A percentile compares a stretch with the other conserved stretches of the same genome.
Conservation (phyloP, 371 early-diverging fungal genomes). For the Mortierella sp. region DNA sequence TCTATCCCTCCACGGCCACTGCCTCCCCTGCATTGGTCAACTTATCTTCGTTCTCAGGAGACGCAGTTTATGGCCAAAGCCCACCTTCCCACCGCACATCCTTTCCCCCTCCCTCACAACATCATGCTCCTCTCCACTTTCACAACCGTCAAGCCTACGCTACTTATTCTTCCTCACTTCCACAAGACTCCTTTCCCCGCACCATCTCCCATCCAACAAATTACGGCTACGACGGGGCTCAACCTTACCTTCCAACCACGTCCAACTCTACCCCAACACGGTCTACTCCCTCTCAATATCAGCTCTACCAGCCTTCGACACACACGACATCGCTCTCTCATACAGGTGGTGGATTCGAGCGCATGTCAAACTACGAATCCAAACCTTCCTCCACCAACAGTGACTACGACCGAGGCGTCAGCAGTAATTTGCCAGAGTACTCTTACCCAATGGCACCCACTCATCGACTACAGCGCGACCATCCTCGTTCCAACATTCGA, state of each 20-base stretch:
- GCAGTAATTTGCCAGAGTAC: constrained; percentile 38
- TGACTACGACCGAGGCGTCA: constrained; percentile 14
- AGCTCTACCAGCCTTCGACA: constrained; percentile 10
- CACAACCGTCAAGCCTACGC: constrained; percentile 19
- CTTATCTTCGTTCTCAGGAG: not conserved
- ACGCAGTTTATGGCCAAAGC: not conserved
- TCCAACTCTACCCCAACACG: constrained; percentile 17
- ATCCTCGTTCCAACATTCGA: constrained; percentile 9
- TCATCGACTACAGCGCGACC: constrained; percentile 11
- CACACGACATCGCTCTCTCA: constrained; percentile 7
- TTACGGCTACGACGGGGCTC: constrained; percentile 16
- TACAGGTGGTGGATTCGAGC: not conserved
- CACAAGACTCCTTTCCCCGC: constrained; percentile 32
- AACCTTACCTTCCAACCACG: constrained; percentile 10
- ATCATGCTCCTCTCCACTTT: constrained; percentile 13
- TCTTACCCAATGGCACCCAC: constrained; percentile 34
- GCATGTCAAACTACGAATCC: not conserved
- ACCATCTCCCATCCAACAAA: constrained; percentile 17
- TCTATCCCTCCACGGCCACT: not conserved
- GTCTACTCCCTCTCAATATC: constrained; percentile 13
- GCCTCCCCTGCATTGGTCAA: not conserved
- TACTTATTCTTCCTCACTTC: constrained; percentile 24
- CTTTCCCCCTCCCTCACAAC: constrained; percentile 2
- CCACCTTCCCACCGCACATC: constrained; percentile 8
- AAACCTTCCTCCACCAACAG: not conserved